Evolutionary conservation across 2,329 filamentous ascomycete species (phyloP).

Genomic region (Coniochaeta pulveracea): DNA sequence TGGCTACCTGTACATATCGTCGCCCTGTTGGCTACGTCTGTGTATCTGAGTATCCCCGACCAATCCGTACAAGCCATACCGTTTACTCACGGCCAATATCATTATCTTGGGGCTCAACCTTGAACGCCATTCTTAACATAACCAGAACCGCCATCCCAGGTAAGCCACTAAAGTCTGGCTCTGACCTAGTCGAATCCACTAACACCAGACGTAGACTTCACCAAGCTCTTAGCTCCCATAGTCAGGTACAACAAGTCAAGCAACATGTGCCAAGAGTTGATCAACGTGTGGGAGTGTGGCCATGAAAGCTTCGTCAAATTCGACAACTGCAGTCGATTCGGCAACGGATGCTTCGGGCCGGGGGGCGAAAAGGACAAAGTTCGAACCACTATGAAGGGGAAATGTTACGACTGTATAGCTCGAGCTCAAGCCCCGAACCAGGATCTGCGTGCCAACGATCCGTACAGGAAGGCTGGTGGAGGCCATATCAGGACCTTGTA

Average conservation of each 20-base stretch:
- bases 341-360: slow-evolving; percentile 13
- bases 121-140: no score
- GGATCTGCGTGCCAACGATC: slow-evolving; percentile 8
- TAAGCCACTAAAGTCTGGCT: background rate
- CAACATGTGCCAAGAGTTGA: slow-evolving; percentile 14
- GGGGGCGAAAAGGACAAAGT: background rate
- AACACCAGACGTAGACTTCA: background rate
- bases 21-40: no score
- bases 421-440: slow-evolving; percentile 7
- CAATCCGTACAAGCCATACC: no score
- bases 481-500: no score
- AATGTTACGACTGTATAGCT: slow-evolving; percentile 13
- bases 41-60: no score
- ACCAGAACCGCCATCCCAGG: background rate
- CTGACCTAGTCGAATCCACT: background rate
- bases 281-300: slow-evolving; percentile 13
- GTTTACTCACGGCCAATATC: no score
- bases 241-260: background rate
- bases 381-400: background rate
- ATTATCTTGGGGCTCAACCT: no score
- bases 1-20: no score
- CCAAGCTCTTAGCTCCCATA: background rate
- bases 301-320: slow-evolving; percentile 15
- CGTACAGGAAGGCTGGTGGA: slow-evolving; percentile 12
- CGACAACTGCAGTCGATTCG: slow-evolving; percentile 14